These are phyloP conservation scores for Penicillium subrubescens DNA, from an alignment of 495 filamentous ascomycete genomes.

Conservation along the genomic window DNA sequence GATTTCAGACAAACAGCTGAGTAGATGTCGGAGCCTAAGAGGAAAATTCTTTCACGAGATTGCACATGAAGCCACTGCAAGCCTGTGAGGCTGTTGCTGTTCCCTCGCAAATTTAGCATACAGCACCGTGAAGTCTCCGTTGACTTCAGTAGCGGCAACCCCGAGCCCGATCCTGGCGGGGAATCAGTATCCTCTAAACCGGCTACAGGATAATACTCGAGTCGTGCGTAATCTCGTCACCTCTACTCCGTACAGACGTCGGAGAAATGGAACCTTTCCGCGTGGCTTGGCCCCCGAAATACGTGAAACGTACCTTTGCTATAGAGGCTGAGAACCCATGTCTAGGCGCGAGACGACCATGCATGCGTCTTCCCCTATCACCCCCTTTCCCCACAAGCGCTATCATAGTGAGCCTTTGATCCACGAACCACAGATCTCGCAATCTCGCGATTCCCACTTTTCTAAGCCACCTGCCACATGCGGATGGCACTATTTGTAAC, in stretches of 20 bases:
- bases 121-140: no score
- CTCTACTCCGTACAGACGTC: background rate
- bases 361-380: slow-evolving; percentile 4
- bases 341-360: slow-evolving; percentile 6
- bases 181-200: no score
- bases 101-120: no score
- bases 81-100: no score
- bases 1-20: no score
- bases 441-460: background rate
- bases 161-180: no score
- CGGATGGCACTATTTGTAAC: background rate
- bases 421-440: background rate
- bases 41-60: no score
- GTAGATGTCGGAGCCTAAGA: no score
- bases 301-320: slow-evolving; percentile 11
- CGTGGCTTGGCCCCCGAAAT: slow-evolving; percentile 3
- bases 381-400: background rate
- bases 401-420: background rate
- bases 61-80: no score
- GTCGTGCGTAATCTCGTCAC: background rate
- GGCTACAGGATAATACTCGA: background rate
- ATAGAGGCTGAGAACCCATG: slow-evolving; percentile 11
- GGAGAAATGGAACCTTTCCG: background rate
- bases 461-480: background rate
- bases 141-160: no score